Evolutionary conservation across 2,329 filamentous ascomycete genomes (phyloP), one percentile per base, ranked within the genome.

Genomic region (Chaetomiaceae sp.): DNA sequence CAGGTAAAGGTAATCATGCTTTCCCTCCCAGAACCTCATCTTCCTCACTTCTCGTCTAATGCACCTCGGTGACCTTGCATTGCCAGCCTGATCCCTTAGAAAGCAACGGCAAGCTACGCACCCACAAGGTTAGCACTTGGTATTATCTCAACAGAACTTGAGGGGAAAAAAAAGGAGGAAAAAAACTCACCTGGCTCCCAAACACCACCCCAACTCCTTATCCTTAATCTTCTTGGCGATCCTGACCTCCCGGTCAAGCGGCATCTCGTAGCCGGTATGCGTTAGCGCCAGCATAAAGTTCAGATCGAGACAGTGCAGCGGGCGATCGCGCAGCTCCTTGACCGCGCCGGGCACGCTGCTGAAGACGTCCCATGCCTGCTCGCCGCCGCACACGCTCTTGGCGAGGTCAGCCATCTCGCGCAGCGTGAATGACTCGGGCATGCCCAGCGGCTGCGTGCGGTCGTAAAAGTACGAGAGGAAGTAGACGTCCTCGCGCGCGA

Each of bases 381-480:
- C 81, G 29, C 91, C 91, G 54, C 82, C 81, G 71, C 94, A 99
- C 10, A 99, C 95, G 36, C 86, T 86, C 59, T 84, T 78, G 0
- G 94, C 84, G 16, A 97, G 81, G 56, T 95, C 88, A 65, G 91
- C 86, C 65, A 99, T 80, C 75, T 99, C 94, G 45, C 85, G 82
- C 30, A 99, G 76, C 1, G 91, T 96, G 72, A 97, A 99, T 5
- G 88, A 91, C 61, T 96, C 90, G n/a, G 95, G 94, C 90, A 99
- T 97, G 61, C 95, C 95, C 10, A 99, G 82, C 4, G 90, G 89
- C 69, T 89, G 82, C 21, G 89, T 95, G 65, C 95, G 91, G 76
- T 99, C 94, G 74, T 87, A 96, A 74, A 99, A 99, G 80, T 95
- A 99, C 27, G 89, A 95, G 73, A 99, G 92, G 62, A 97, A 90